Conservation (phyloP, 139 green algal genomes). For the Yamagishiella unicocca region DNA sequence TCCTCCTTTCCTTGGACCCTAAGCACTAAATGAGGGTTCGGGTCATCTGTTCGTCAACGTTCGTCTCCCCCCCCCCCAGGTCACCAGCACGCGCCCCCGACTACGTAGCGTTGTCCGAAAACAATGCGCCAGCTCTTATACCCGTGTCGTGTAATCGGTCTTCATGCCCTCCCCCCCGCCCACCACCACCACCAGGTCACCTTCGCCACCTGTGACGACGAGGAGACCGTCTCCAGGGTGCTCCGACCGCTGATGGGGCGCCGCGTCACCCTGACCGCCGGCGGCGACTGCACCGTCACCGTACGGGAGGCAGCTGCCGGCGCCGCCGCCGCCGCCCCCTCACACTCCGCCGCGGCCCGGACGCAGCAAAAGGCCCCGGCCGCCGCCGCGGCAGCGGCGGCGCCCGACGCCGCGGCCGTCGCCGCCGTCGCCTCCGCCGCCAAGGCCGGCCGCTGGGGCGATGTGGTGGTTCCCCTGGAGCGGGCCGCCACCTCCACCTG, state of each 20-base stretch:
- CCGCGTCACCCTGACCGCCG: slow-evolving; percentile 32
- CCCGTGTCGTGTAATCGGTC: no score
- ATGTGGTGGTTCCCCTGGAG: slow-evolving; percentile 69
- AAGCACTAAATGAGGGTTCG: no score
- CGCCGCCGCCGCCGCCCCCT: not conserved
- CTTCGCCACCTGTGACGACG: slow-evolving; percentile 87
- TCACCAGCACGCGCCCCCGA: no score
- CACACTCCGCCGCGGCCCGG: not conserved
- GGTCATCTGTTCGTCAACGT: no score
- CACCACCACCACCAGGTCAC: slow-evolving; percentile 62
- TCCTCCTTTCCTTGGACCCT: no score
- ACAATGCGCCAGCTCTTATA: no score
- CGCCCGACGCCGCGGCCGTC: not conserved
- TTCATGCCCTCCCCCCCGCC: no score
- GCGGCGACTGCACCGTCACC: not conserved
- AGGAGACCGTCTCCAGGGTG: slow-evolving; percentile 54
- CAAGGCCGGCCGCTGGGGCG: not conserved
- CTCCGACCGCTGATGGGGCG: slow-evolving; percentile 72
- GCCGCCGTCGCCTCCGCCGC: not conserved
- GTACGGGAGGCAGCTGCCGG: not conserved
- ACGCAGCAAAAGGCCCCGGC: not conserved
- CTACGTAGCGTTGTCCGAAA: no score
- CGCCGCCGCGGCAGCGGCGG: not conserved
- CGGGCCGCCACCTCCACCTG: slow-evolving; percentile 66
- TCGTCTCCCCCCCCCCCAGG: no score